Evolutionary conservation across 2,329 filamentous ascomycete species (phyloP), one percentile per base, ranked within the genome.

Genomic region (Pseudogymnoascus sp.): DNA sequence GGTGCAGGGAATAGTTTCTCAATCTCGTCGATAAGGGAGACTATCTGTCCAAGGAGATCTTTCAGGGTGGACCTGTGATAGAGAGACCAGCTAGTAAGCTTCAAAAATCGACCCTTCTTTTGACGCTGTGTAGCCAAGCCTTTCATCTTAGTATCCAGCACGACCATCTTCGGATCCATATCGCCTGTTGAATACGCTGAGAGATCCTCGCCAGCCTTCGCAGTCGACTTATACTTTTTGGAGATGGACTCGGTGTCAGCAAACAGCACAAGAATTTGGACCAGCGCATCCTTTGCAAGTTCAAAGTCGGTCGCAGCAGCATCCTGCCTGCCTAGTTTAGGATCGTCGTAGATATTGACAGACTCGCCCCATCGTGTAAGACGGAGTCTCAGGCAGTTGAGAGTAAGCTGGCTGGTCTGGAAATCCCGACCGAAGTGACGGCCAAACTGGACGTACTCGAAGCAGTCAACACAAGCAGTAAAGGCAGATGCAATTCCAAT

Each of bases 381-480:
- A 28, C 73, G 70, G 1, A 69, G 63, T 41, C 67, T 67, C 5
- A 71, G 70, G 45, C 72, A 65, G 61, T 74, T 69, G 2, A 78
- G 68, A 14, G 67, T 69, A 4, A 79, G 70, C 49, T 72, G 71
- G 49, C 67, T 71, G 21, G 63, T 68, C 31, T 76, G 66, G 63
- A 71, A 77, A 45, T 78, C 73, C 21, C 59, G 38, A 0, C 69
- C 73, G 49, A 76, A 76, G 37, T 69, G 65, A 0, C 66, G 69
- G 18, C 74, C 74, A 1, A 78, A 67, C 55, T 79, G 74, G 55
- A 79, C 64, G 64, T 76, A 76, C 18, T 74, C 71, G 63, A 80
- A 79, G 63, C 72, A 76, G 37, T 74, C 70, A 40, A 79, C 69
- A 49, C 73, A 76, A 62, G 70, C 70, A 45, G 73, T 75, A 52